phyloP scores from a whole-genome alignment of 202 grass and related monocot species.

The Saccharum hybrid region DNA sequence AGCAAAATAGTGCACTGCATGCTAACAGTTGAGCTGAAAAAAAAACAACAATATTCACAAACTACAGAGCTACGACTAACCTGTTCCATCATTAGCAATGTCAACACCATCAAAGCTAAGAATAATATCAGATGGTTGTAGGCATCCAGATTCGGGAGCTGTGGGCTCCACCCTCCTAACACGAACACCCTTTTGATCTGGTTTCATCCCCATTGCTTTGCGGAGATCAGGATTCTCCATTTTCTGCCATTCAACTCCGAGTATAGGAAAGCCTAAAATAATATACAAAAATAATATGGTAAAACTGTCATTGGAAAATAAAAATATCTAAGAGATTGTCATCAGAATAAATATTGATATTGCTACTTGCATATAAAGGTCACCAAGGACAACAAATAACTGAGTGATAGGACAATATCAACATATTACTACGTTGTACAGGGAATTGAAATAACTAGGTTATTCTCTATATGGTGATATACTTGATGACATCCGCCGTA shows the following conservation, averaged over 20 bases:
- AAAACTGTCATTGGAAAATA: slow-evolving; percentile 16
- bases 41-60: background rate
- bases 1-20: slow-evolving; percentile 11
- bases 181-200: slow-evolving; percentile 93
- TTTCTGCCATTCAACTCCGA: slow-evolving; percentile 98
- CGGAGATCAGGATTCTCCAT: slow-evolving; percentile 99
- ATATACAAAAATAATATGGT: slow-evolving; percentile 22
- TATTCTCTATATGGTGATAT: background rate
- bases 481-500: background rate
- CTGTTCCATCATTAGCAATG: slow-evolving; percentile 97
- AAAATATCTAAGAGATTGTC: slow-evolving; percentile 2
- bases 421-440: background rate
- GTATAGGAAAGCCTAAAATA: slow-evolving; percentile 84
- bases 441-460: background rate
- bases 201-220: slow-evolving; percentile 95
- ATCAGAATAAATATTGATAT: background rate
- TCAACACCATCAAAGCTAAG: slow-evolving; percentile 90
- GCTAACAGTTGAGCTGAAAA: slow-evolving; percentile 13
- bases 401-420: slow-evolving; percentile 10
- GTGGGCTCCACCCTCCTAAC: slow-evolving; percentile 92
- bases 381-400: slow-evolving; percentile 1
- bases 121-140: slow-evolving; percentile 94
- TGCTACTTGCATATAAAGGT: slow-evolving; percentile 3
- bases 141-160: slow-evolving; percentile 75
- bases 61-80: slow-evolving; percentile 41